These are phyloP conservation scores for Candida coquimbonensis DNA, from an alignment of 805 yeast genomes.

Conservation along the genomic window DNA sequence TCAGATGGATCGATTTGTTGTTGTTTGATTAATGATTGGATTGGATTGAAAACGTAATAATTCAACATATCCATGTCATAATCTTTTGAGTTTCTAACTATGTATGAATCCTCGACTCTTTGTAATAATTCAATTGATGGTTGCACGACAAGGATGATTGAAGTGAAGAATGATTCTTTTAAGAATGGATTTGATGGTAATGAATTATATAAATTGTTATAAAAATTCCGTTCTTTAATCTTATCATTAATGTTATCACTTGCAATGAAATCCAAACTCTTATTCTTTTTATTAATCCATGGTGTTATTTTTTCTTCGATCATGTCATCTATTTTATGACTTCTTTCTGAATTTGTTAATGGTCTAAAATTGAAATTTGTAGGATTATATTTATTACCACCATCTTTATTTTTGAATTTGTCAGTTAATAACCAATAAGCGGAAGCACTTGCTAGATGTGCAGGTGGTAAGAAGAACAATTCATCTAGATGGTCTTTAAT, in stretches of 20 bases:
- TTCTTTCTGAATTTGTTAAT: constrained; percentile 1
- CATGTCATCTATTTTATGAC: background rate
- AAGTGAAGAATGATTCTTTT: constrained; percentile 27
- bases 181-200: constrained; percentile 29
- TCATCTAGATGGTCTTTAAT: constrained; percentile 41
- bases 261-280: too few species aligned
- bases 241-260: background rate
- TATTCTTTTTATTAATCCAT: background rate
- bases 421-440: constrained; percentile 33
- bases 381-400: background rate
- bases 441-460: constrained; percentile 39
- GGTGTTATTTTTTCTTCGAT: constrained; percentile 2
- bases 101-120: constrained; percentile 17
- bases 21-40: constrained; percentile 13
- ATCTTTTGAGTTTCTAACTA: constrained; percentile 26
- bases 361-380: background rate
- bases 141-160: constrained; percentile 50
- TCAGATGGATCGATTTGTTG: constrained; percentile 1
- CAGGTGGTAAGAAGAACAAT: constrained; percentile 42
- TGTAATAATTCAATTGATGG: constrained; percentile 32
- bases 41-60: constrained; percentile 29
- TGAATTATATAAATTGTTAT: constrained; percentile 28
- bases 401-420: constrained; percentile 12
- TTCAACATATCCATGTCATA: constrained; percentile 51
- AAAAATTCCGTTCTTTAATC: constrained; percentile 8